Evolutionary conservation across 495 filamentous ascomycete species (phyloP).

Genomic region (Recurvomyces mirabilis): DNA sequence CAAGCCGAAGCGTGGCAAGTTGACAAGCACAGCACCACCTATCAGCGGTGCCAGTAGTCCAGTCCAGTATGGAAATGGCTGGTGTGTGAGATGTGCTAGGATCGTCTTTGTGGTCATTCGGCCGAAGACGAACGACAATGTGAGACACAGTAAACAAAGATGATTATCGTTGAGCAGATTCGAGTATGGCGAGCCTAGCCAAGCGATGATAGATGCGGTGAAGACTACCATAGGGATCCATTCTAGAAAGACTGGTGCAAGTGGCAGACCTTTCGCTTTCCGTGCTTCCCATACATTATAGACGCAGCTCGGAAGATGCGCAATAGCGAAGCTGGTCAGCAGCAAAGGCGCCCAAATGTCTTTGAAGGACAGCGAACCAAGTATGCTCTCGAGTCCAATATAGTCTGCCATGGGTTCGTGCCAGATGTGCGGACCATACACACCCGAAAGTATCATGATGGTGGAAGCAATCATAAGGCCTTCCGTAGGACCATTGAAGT

Average conservation of each 20-base stretch:
- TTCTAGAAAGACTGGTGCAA: conserved; percentile 80
- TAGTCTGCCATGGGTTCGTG: conserved; percentile 55
- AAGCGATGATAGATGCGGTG: conserved; percentile 58
- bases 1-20: conserved; percentile 70
- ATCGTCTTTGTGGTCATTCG: conserved; percentile 99
- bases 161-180: conserved; percentile 68
- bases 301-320: conserved; percentile 71
- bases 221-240: conserved; percentile 87
- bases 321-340: conserved; percentile 56
- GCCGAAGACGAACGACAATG: conserved; percentile 94
- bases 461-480: conserved; percentile 78
- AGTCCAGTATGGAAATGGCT: conserved; percentile 96
- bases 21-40: conserved; percentile 69
- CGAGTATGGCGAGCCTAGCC: conserved; percentile 82
- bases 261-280: conserved; percentile 55
- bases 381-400: conserved; percentile 46
- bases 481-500: conserved; percentile 92
- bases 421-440: conserved; percentile 85
- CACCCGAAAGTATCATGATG: conserved; percentile 76
- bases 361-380: conserved; percentile 56
- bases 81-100: conserved; percentile 81
- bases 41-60: conserved; percentile 76
- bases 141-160: conserved; percentile 83
- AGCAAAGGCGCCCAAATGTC: conserved; percentile 84
- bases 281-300: conserved; percentile 72